Conservation (phyloP, 441 rosid genomes). For the Gossypium schwendimanii region DNA sequence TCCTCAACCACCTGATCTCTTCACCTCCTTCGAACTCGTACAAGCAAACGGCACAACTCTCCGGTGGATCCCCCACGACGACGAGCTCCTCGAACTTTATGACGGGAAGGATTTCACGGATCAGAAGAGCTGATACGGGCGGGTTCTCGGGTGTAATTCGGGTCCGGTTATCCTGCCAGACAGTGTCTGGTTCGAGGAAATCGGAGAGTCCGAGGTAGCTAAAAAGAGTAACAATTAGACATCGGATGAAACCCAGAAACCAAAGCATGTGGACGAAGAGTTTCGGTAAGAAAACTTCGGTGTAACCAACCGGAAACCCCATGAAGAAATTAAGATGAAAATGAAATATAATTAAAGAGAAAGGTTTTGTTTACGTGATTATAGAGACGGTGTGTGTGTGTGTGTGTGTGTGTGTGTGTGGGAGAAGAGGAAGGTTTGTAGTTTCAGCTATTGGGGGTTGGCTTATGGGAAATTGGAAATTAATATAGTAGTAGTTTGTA, state of each 20-base stretch:
- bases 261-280: conserved; percentile 61
- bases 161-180: conserved; percentile 29
- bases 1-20: conserved; percentile 65
- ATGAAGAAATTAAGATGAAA: conserved; percentile 20
- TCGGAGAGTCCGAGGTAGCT: conserved; percentile 60
- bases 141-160: conserved; percentile 23
- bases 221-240: conserved; percentile 45
- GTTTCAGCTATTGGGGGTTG: background rate
- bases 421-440: conserved; percentile 19
- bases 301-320: conserved; percentile 86
- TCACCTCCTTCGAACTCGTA: conserved; percentile 60
- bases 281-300: conserved; percentile 69
- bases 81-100: conserved; percentile 42
- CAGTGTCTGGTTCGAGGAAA: conserved; percentile 56
- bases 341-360: background rate
- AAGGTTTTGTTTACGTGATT: background rate
- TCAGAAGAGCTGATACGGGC: conserved; percentile 46
- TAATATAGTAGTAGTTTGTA: conserved; percentile 4
- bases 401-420: too few relatives aligned
- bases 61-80: conserved; percentile 36
- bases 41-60: conserved; percentile 75
- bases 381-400: background rate
- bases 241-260: conserved; percentile 59
- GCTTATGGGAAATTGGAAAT: background rate
- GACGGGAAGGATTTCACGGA: conserved; percentile 75